Evolutionary conservation across 106 monocot species (phyloP).

Genomic region (Allium fistulosum): DNA sequence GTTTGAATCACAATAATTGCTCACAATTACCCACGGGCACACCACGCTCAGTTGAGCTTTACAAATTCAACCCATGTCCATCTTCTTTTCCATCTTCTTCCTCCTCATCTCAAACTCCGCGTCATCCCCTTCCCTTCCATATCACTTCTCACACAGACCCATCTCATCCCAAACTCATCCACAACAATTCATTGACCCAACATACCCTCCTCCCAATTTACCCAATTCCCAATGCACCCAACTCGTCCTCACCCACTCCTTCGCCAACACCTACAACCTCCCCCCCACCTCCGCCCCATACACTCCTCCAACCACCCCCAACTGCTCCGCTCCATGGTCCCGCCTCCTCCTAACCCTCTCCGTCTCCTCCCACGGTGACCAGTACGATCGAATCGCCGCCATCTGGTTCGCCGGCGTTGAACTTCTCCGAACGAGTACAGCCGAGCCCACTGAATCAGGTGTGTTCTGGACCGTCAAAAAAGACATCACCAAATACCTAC

Average conservation of each 20-base stretch:
- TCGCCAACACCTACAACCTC: slow-evolving; percentile 57
- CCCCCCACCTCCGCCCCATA: slow-evolving; percentile 36
- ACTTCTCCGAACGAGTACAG: slow-evolving; percentile 78
- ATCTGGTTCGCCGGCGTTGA: slow-evolving; percentile 75
- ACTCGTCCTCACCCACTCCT: slow-evolving; percentile 49
- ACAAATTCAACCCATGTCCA: too few species aligned
- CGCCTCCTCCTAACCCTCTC: slow-evolving; percentile 42
- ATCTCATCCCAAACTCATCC: neutral
- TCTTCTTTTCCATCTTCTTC: neutral
- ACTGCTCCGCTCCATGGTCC: slow-evolving; percentile 49
- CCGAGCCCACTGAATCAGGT: slow-evolving; percentile 55
- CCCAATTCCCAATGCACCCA: slow-evolving; percentile 24
- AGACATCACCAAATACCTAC: slow-evolving; percentile 54
- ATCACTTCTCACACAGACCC: neutral
- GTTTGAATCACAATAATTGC: too few species aligned
- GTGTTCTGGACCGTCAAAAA: slow-evolving; percentile 70
- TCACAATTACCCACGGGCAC: neutral
- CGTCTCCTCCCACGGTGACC: slow-evolving; percentile 45
- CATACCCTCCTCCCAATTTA: slow-evolving; percentile 23
- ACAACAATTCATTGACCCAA: slow-evolving; percentile 65
- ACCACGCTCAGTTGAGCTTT: neutral
- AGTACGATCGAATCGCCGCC: slow-evolving; percentile 79
- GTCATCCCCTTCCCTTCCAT: slow-evolving; percentile 4
- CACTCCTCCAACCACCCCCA: slow-evolving; percentile 23
- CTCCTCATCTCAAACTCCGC: neutral